Conservation (phyloP, 345 rosid species). For the Euphorbia pulcherrima region DNA sequence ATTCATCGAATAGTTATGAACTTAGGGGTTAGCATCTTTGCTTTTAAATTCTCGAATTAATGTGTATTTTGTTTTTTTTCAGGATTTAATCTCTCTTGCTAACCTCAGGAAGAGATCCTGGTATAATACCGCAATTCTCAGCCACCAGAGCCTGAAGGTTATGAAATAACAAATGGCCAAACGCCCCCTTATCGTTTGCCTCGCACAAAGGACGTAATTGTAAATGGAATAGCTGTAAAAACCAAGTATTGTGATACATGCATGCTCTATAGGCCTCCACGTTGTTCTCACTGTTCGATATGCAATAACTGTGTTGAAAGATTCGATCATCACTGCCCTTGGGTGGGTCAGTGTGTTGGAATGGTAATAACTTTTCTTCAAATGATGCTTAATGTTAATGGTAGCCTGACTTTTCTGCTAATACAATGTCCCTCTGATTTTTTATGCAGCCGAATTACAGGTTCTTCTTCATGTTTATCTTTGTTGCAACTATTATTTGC, state of each 20-base stretch:
- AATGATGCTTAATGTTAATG: no score
- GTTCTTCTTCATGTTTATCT: conserved; percentile 89
- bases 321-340: conserved; percentile 99
- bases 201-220: conserved; percentile 58
- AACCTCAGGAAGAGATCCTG: conserved; percentile 94
- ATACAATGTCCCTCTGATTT: no score
- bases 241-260: conserved; percentile 92
- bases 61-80: conserved; percentile 27
- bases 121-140: conserved; percentile 71
- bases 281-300: conserved; percentile 98
- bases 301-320: conserved; percentile 92
- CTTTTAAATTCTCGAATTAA: no score
- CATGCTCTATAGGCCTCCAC: conserved; percentile 91
- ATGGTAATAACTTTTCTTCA: conserved; percentile 56
- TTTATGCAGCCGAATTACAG: conserved; percentile 87
- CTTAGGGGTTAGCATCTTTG: conserved; percentile 1
- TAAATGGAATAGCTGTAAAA: conserved; percentile 72
- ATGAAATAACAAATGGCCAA: conserved; percentile 45
- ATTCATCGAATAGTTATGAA: background rate
- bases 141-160: conserved; percentile 68
- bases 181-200: conserved; percentile 53
- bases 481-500: conserved; percentile 70
- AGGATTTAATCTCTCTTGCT: conserved; percentile 74
- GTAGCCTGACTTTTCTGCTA: no score
- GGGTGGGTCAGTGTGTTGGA: conserved; percentile 99